Evolutionary conservation across 2,329 filamentous ascomycete genomes (phyloP).

Genomic region (Cadophora luteo-olivacea): DNA sequence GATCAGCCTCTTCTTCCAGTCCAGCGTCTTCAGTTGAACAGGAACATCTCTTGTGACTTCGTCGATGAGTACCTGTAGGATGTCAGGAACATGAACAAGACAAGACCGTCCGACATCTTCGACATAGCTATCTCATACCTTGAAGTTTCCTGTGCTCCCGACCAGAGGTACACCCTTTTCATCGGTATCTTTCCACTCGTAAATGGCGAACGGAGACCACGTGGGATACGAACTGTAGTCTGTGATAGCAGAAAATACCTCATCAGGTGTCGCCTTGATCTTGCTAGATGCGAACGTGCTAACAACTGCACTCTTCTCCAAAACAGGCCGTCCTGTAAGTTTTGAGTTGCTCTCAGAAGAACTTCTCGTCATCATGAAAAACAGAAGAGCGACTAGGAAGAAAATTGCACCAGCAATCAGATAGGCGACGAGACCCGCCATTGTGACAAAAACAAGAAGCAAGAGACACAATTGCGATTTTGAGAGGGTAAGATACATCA

Average conservation of each 20-base stretch:
- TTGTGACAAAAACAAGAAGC: neutral
- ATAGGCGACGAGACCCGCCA: constrained; percentile 11
- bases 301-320: constrained; percentile 25
- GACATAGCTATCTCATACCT: constrained; percentile 28
- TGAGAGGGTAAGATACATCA: neutral
- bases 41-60: constrained; percentile 20
- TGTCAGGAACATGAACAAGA: neutral
- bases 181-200: constrained; percentile 27
- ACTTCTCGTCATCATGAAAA: constrained; percentile 29
- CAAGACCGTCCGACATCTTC: neutral
- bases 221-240: constrained; percentile 30
- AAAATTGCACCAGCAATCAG: neutral
- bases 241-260: constrained; percentile 31
- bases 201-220: constrained; percentile 28
- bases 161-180: constrained; percentile 28
- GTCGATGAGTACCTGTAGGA: constrained; percentile 25
- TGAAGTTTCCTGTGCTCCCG: constrained; percentile 31
- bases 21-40: constrained; percentile 30
- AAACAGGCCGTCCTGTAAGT: constrained; percentile 31
- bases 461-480: neutral
- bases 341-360: constrained; percentile 21
- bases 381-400: constrained; percentile 14
- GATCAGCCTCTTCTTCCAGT: constrained; percentile 29
- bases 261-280: constrained; percentile 33
- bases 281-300: constrained; percentile 30